phyloP scores from a whole-genome alignment of 495 filamentous ascomycete genomes.

The Daldinia caldariorum region DNA sequence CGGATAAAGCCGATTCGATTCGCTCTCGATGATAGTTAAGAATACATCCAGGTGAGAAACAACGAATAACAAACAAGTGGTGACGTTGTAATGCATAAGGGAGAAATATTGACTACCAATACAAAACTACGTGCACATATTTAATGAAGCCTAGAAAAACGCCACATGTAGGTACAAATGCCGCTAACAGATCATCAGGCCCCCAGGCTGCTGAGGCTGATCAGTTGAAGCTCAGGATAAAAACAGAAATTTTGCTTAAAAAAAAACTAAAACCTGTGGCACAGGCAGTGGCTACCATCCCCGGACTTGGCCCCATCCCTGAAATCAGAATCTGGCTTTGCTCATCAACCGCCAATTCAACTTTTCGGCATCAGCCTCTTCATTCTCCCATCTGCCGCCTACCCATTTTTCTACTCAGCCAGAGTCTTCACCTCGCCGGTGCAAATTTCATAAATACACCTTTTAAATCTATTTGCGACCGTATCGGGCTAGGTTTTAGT shows the following conservation, averaged over 20 bases:
- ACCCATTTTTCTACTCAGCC: conserved; percentile 32
- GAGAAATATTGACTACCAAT: conserved; percentile 6
- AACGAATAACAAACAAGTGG: conserved; percentile 30
- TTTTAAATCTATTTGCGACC: conserved; percentile 33
- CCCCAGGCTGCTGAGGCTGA: background rate
- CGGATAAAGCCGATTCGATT: conserved; percentile 35
- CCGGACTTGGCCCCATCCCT: conserved; percentile 45
- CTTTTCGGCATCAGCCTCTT: conserved; percentile 47
- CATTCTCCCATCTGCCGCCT: conserved; percentile 43
- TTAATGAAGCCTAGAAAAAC: conserved; percentile 3
- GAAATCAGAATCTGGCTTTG: conserved; percentile 47
- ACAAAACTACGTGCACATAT: background rate
- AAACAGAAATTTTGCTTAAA: conserved; percentile 15
- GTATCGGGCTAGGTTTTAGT: conserved; percentile 29
- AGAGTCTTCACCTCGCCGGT: conserved; percentile 28
- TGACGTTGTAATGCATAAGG: conserved; percentile 44
- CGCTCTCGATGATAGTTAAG: conserved; percentile 25
- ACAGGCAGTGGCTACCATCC: conserved; percentile 28
- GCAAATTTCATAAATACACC: conserved; percentile 15
- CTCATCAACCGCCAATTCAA: conserved; percentile 48
- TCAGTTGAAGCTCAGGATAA: background rate
- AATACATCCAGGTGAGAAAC: conserved; percentile 21
- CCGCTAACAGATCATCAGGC: background rate
- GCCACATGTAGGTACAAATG: conserved; percentile 7
- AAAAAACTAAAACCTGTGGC: conserved; percentile 23